Evolutionary conservation across 768 basidiomycete species (phyloP).

Genomic region (Termitomyces sp.): DNA sequence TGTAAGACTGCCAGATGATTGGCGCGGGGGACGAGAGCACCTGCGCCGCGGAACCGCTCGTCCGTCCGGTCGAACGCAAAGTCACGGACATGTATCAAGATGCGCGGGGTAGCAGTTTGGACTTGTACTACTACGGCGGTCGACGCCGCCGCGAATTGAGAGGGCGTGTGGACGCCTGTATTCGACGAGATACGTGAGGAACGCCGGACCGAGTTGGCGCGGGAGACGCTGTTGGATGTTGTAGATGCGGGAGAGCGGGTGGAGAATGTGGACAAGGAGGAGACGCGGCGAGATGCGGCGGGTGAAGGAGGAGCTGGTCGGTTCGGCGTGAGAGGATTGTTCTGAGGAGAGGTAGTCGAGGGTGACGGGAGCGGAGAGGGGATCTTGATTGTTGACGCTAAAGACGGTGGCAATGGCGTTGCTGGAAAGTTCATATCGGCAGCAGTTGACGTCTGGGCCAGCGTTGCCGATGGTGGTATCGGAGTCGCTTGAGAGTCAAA

Average conservation of each 20-base stretch:
- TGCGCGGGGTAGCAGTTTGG: neutral
- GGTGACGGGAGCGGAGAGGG: neutral
- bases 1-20: conserved; percentile 31
- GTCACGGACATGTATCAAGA: conserved; percentile 36
- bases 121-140: neutral
- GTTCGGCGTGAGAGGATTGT: conserved; percentile 13
- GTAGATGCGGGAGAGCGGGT: conserved; percentile 16
- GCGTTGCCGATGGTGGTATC: neutral
- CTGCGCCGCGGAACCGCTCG: conserved; percentile 33
- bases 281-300: conserved; percentile 13
- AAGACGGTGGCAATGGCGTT: neutral
- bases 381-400: conserved; percentile 1
- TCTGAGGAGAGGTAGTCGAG: conserved; percentile 6
- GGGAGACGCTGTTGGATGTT: conserved; percentile 7
- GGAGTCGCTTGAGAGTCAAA: neutral
- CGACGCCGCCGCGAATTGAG: neutral
- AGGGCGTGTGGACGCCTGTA: neutral
- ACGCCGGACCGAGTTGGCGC: conserved; percentile 9
- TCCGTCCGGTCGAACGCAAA: conserved; percentile 30
- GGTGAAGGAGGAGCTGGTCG: conserved; percentile 14
- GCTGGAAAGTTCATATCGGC: neutral
- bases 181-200: neutral
- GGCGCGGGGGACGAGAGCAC: conserved; percentile 31
- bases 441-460: neutral
- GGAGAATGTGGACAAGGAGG: conserved; percentile 24